Conservation (phyloP, 164 flowering plant genomes). For the Echeveria elegans region DNA sequence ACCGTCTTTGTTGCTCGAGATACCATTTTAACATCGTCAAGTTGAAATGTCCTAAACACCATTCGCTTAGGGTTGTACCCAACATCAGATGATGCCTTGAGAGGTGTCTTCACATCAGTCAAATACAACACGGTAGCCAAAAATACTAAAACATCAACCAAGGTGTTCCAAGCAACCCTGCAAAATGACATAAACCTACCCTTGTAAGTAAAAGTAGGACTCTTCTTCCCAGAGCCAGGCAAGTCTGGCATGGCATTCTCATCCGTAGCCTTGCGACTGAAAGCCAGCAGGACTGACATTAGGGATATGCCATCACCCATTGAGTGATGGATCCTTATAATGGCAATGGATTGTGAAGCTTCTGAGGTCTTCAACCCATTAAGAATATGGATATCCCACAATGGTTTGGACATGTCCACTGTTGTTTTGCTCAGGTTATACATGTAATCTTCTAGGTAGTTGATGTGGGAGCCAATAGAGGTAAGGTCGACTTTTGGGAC, state of each 20-base stretch:
- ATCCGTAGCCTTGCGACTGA: slow-evolving; percentile 18
- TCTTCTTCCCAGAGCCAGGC: slow-evolving; percentile 9
- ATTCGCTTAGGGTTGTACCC: slow-evolving; percentile 9
- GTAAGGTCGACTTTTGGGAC: slow-evolving; percentile 17
- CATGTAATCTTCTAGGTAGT: slow-evolving; percentile 19
- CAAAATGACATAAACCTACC: slow-evolving; percentile 13
- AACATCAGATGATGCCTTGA: slow-evolving; percentile 18
- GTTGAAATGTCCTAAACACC: neutral
- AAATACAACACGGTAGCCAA: slow-evolving; percentile 23
- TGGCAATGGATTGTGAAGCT: slow-evolving; percentile 19
- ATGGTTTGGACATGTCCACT: slow-evolving; percentile 3
- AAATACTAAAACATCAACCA: slow-evolving; percentile 24
- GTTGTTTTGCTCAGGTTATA: slow-evolving; percentile 10
- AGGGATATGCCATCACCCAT: slow-evolving; percentile 40
- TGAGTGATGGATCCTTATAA: slow-evolving; percentile 33
- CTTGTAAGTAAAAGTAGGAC: neutral
- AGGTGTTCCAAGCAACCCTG: slow-evolving; percentile 20
- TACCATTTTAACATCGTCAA: neutral
- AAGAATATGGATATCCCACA: slow-evolving; percentile 23
- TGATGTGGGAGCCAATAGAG: slow-evolving; percentile 9
- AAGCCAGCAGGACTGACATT: slow-evolving; percentile 32
- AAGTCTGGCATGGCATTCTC: slow-evolving; percentile 20
- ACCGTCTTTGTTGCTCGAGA: slow-evolving; percentile 4
- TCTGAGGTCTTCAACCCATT: slow-evolving; percentile 20
- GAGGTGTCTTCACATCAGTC: slow-evolving; percentile 31